Conservation (phyloP, 441 rosid genomes). For the Gossypium laxum region DNA sequence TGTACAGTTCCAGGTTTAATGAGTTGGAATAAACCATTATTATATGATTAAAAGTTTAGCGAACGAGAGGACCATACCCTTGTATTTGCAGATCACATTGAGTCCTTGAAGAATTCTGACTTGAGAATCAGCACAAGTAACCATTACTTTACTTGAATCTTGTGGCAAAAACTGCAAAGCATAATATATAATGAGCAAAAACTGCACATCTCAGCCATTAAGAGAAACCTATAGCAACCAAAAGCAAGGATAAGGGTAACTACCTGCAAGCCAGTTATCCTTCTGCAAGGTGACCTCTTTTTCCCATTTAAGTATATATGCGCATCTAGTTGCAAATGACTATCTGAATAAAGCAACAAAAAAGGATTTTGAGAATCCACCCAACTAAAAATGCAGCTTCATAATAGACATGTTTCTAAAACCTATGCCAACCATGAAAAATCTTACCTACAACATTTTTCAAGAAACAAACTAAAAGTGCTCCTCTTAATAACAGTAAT, state of each 20-base stretch:
- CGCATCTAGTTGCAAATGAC: slow-evolving; percentile 67
- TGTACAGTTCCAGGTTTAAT: slow-evolving; percentile 1
- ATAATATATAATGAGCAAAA: slow-evolving; percentile 9
- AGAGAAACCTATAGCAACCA: background rate
- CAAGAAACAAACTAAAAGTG: background rate
- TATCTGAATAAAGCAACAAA: slow-evolving; percentile 37
- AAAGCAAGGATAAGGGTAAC: slow-evolving; percentile 4
- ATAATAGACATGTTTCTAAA: background rate
- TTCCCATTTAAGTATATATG: slow-evolving; percentile 52
- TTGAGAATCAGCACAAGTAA: slow-evolving; percentile 82
- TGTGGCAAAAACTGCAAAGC: slow-evolving; percentile 50
- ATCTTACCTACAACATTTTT: background rate
- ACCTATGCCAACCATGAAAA: background rate
- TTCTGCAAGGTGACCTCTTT: slow-evolving; percentile 60
- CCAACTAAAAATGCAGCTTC: background rate
- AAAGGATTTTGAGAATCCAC: background rate
- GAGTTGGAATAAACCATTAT: slow-evolving; percentile 1
- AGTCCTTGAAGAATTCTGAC: slow-evolving; percentile 63
- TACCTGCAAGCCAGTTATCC: slow-evolving; percentile 80
- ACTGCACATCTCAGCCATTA: background rate
- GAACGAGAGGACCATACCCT: slow-evolving; percentile 30
- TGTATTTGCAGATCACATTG: slow-evolving; percentile 64
- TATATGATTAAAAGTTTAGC: slow-evolving; percentile 1
- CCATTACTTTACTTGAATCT: slow-evolving; percentile 68
- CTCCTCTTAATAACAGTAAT: background rate